These are phyloP conservation scores for Clavispora phyllophila DNA, from an alignment of 805 yeast species.

Conservation along the genomic window DNA sequence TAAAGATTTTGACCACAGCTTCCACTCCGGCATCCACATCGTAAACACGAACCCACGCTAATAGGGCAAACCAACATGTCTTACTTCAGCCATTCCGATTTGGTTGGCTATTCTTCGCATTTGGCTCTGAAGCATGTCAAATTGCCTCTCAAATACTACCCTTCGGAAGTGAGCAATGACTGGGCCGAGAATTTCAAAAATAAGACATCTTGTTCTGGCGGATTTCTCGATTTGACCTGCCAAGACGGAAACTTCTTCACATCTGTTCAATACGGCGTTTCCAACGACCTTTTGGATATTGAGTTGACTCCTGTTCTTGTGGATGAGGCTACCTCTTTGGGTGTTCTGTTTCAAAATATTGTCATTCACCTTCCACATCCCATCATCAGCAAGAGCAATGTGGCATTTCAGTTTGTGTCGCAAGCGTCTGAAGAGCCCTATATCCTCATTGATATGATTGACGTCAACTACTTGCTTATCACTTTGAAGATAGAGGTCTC, in stretches of 20 bases:
- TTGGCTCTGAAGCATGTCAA: slow-evolving; percentile 11
- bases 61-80: slow-evolving; percentile 5
- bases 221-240: slow-evolving; percentile 10
- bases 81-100: slow-evolving; percentile 9
- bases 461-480: slow-evolving; percentile 46
- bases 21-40: not conserved
- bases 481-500: slow-evolving; percentile 41
- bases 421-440: slow-evolving; percentile 18
- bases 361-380: slow-evolving; percentile 20
- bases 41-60: not conserved
- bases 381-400: slow-evolving; percentile 11
- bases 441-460: slow-evolving; percentile 51
- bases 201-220: slow-evolving; percentile 10
- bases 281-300: slow-evolving; percentile 27
- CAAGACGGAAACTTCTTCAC: slow-evolving; percentile 13
- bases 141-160: slow-evolving; percentile 13
- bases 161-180: not conserved
- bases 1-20: not conserved
- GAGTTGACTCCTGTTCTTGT: slow-evolving; percentile 35
- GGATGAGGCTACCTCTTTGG: slow-evolving; percentile 27
- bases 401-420: slow-evolving; percentile 10
- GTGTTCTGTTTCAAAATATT: slow-evolving; percentile 31
- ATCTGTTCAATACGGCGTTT: slow-evolving; percentile 20
- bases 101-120: slow-evolving; percentile 15
- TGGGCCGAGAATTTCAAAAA: slow-evolving; percentile 8